Evolutionary conservation across 768 basidiomycete species (phyloP).

Genomic region (Suillus bovinus): DNA sequence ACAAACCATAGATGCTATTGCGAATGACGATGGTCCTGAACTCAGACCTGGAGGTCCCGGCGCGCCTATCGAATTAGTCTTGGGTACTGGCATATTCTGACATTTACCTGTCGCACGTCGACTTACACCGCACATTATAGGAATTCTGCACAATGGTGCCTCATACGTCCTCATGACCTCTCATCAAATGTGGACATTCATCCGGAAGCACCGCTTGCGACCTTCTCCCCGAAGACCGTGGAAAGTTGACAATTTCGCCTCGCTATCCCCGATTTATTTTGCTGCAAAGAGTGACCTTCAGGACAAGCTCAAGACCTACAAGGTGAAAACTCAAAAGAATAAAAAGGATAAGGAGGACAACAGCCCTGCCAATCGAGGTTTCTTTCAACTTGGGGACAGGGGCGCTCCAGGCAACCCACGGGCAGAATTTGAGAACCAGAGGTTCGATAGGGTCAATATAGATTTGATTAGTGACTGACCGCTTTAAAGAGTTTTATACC

Average conservation of each 20-base stretch:
- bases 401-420: conserved; percentile 25
- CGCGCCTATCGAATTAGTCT: conserved; percentile 40
- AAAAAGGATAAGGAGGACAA: conserved; percentile 32
- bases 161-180: conserved; percentile 45
- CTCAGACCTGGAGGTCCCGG: conserved; percentile 30
- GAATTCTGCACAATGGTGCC: conserved; percentile 43
- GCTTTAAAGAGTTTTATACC: conserved; percentile 32
- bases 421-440: conserved; percentile 49
- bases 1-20: conserved; percentile 31
- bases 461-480: not conserved
- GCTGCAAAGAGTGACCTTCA: conserved; percentile 28
- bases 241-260: conserved; percentile 36
- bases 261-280: conserved; percentile 51
- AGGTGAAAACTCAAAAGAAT: conserved; percentile 38
- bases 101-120: not conserved
- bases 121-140: conserved; percentile 25
- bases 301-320: conserved; percentile 40
- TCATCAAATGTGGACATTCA: conserved; percentile 31
- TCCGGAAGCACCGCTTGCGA: conserved; percentile 17
- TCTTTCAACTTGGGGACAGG: conserved; percentile 18
- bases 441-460: conserved; percentile 27
- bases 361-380: conserved; percentile 45
- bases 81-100: conserved; percentile 34
- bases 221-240: conserved; percentile 16
- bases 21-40: conserved; percentile 25